These are phyloP conservation scores for Pterulicium gracile DNA, from an alignment of 1,284 basidiomycete genomes.

Conservation along the genomic window DNA sequence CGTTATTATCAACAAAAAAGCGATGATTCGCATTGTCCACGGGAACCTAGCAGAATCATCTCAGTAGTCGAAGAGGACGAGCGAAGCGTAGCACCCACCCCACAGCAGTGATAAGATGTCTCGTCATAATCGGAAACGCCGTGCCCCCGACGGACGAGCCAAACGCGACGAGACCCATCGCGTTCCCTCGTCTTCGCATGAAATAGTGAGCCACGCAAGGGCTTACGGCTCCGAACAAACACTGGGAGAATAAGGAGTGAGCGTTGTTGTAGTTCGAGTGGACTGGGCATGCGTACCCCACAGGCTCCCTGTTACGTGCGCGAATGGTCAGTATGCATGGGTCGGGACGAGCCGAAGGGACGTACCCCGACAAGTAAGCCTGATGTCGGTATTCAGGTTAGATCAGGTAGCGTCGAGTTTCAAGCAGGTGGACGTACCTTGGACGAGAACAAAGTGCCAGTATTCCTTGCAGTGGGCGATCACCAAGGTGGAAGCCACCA, in stretches of 20 bases:
- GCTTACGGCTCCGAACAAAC: constrained; percentile 36
- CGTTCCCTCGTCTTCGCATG: constrained; percentile 27
- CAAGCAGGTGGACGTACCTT: constrained; percentile 24
- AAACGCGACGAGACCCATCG: constrained; percentile 29
- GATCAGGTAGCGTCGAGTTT: too few species aligned
- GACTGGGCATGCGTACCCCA: constrained; percentile 19
- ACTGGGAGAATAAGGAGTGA: background rate
- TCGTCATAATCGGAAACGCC: constrained; percentile 33
- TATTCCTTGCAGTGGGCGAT: constrained; percentile 43
- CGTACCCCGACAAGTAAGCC: constrained; percentile 37
- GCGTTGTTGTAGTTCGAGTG: too few species aligned
- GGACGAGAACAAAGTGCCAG: constrained; percentile 50
- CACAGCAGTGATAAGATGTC: constrained; percentile 31
- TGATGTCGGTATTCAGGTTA: too few species aligned
- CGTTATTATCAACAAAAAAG: constrained; percentile 35
- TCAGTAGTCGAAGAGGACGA: background rate
- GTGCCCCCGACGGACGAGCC: constrained; percentile 38
- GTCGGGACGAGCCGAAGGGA: constrained; percentile 11
- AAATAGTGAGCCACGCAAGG: constrained; percentile 43
- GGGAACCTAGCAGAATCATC: constrained; percentile 29
- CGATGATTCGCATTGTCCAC: constrained; percentile 53
- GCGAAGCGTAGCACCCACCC: constrained; percentile 21
- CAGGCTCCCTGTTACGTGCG: constrained; percentile 21
- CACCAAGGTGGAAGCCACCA: constrained; percentile 42
- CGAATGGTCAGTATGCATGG: background rate